Percentiles rank a stretch among this genome's conserved stretches.
Evolutionary conservation across 2,329 filamentous ascomycete genomes (phyloP).

Genomic region (Stachybotrys elegans): DNA sequence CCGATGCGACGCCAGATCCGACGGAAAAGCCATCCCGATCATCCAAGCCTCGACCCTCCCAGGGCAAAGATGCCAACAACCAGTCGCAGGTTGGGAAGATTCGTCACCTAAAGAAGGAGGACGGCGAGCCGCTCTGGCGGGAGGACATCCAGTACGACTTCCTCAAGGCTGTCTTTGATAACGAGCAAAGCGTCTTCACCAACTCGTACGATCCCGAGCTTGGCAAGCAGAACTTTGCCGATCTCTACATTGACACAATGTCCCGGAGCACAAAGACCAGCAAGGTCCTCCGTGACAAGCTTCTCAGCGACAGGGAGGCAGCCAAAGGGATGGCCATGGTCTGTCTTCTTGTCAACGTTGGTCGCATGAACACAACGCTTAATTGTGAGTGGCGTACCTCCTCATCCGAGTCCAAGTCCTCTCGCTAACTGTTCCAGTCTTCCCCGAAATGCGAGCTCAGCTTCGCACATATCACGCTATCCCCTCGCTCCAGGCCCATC

Average conservation of each 20-base stretch:
- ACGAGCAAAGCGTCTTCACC: conserved; percentile 73
- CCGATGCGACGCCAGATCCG: conserved; percentile 37
- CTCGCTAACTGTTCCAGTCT: conserved; percentile 57
- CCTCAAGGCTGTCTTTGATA: conserved; percentile 72
- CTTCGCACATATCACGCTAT: conserved; percentile 97
- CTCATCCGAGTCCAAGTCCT: not conserved
- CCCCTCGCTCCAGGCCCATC: conserved; percentile 88
- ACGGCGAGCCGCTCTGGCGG: conserved; percentile 81
- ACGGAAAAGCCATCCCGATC: conserved; percentile 31
- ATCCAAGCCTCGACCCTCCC: conserved; percentile 28
- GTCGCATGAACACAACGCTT: conserved; percentile 96
- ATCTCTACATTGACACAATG: conserved; percentile 98
- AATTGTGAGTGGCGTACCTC: conserved; percentile 63
- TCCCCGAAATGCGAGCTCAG: conserved; percentile 98
- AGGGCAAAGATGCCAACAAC: conserved; percentile 27
- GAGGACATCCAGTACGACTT: conserved; percentile 89
- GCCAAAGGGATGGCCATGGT: conserved; percentile 99
- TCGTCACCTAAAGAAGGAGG: conserved; percentile 80
- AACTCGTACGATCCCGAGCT: conserved; percentile 71
- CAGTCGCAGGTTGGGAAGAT: conserved; percentile 60
- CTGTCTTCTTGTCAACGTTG: conserved; percentile 92
- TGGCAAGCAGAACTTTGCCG: conserved; percentile 76
- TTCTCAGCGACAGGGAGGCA: conserved; percentile 84
- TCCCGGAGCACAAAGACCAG: conserved; percentile 97
- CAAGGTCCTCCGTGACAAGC: conserved; percentile 95